Evolutionary conservation across 176 grass and related monocot genomes (phyloP).

Genomic region (Microstegium vimineum): DNA sequence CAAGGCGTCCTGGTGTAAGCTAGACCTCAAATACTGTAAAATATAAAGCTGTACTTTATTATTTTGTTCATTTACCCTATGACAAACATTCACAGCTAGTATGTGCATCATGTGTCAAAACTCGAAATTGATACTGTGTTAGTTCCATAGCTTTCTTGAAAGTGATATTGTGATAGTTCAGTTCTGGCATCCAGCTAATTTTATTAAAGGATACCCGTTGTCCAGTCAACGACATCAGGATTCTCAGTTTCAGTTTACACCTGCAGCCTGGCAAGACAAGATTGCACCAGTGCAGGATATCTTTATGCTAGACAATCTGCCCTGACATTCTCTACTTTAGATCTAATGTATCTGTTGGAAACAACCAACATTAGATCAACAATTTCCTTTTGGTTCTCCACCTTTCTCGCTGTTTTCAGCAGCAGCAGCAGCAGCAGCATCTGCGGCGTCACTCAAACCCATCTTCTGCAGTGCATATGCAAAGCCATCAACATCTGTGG

Average conservation of each 20-base stretch:
- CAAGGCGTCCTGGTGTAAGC: neutral
- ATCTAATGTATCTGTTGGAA: neutral
- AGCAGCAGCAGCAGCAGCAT: constrained; percentile 57
- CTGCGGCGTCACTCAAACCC: constrained; percentile 71
- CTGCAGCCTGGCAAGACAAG: neutral
- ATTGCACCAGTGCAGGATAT: neutral
- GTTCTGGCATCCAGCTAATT: neutral
- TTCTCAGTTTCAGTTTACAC: neutral
- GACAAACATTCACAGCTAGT: no score
- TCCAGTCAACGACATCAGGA: neutral
- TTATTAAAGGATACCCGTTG: neutral
- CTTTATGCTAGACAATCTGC: neutral
- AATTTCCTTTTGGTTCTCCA: constrained; percentile 17
- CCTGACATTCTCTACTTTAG: no score
- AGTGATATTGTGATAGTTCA: no score
- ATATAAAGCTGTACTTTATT: neutral
- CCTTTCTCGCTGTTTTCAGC: constrained; percentile 41
- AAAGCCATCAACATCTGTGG: constrained; percentile 64
- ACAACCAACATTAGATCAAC: neutral
- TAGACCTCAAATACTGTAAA: neutral
- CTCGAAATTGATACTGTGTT: no score
- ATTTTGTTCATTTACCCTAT: neutral
- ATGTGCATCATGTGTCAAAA: no score
- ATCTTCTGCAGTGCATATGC: constrained; percentile 64
- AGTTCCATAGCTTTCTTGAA: no score